These are phyloP conservation scores for Boletus huronensis DNA, from an alignment of 768 basidiomycete genomes.

Conservation along the genomic window DNA sequence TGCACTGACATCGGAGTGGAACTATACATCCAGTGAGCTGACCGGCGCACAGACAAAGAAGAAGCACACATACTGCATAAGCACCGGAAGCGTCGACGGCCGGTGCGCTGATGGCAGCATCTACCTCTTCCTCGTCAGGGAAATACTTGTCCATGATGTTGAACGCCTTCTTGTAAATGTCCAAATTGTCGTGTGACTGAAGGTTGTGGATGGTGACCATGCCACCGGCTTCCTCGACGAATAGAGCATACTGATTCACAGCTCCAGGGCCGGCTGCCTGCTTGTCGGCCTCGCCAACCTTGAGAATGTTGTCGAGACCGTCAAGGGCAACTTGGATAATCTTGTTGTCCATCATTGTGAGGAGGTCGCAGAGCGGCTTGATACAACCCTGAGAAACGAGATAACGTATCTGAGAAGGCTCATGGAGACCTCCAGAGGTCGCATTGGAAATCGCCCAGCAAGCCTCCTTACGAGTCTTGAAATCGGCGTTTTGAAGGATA, in stretches of 20 bases:
- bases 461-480: slow-evolving; percentile 99
- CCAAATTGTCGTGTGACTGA: slow-evolving; percentile 98
- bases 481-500: slow-evolving; percentile 95
- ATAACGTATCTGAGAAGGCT: slow-evolving; percentile 96
- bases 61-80: slow-evolving; percentile 56
- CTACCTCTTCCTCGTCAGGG: slow-evolving; percentile 95
- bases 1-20: slow-evolving; percentile 80
- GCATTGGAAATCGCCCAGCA: slow-evolving; percentile 99
- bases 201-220: slow-evolving; percentile 99
- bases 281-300: slow-evolving; percentile 96
- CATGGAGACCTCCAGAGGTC: slow-evolving; percentile 94
- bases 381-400: slow-evolving; percentile 97
- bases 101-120: slow-evolving; percentile 75
- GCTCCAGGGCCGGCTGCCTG: slow-evolving; percentile 75
- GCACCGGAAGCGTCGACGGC: slow-evolving; percentile 69
- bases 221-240: slow-evolving; percentile 96
- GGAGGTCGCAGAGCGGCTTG: slow-evolving; percentile 94
- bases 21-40: slow-evolving; percentile 39
- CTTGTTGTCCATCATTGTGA: slow-evolving; percentile 99
- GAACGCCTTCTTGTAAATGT: slow-evolving; percentile 99
- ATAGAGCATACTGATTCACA: slow-evolving; percentile 89
- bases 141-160: slow-evolving; percentile 98
- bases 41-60: neutral
- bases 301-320: slow-evolving; percentile 96
- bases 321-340: slow-evolving; percentile 98